Conservation (phyloP, 2,329 filamentous ascomycete genomes). For the Colletotrichum magnum region DNA sequence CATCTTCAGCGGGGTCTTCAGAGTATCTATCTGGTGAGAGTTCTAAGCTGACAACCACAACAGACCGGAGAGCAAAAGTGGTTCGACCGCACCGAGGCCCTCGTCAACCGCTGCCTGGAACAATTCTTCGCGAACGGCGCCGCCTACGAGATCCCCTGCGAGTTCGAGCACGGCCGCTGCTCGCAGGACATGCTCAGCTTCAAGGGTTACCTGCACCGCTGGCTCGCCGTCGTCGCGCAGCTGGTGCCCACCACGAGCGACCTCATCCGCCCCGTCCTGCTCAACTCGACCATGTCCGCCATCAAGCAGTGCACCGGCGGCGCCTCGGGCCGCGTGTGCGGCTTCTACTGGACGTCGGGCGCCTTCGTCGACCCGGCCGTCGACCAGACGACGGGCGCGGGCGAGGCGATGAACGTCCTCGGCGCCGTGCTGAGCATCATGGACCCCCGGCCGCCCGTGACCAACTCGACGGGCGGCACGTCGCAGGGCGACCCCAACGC, state of each 20-base stretch:
- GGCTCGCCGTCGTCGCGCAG: slow-evolving; percentile 72
- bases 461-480: slow-evolving; percentile 66
- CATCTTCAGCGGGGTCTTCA: slow-evolving; percentile 43
- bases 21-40: not conserved
- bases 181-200: slow-evolving; percentile 80
- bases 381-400: slow-evolving; percentile 70
- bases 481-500: slow-evolving; percentile 56
- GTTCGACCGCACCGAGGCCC: slow-evolving; percentile 64
- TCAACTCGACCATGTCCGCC: slow-evolving; percentile 70
- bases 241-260: slow-evolving; percentile 71
- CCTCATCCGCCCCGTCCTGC: slow-evolving; percentile 70
- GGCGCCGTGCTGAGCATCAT: slow-evolving; percentile 67
- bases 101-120: slow-evolving; percentile 62
- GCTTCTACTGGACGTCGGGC: slow-evolving; percentile 71
- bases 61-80: slow-evolving; percentile 58
- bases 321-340: slow-evolving; percentile 69
- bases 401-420: slow-evolving; percentile 71
- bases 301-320: slow-evolving; percentile 74
- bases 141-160: slow-evolving; percentile 77
- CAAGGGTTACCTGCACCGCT: slow-evolving; percentile 78
- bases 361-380: slow-evolving; percentile 59
- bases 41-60: slow-evolving; percentile 37
- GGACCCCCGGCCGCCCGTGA: slow-evolving; percentile 57
- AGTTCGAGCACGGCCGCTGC: slow-evolving; percentile 68
- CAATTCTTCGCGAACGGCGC: slow-evolving; percentile 67